phyloP scores from a whole-genome alignment of 2,329 filamentous ascomycete species.

The Calonectria leucothoes region DNA sequence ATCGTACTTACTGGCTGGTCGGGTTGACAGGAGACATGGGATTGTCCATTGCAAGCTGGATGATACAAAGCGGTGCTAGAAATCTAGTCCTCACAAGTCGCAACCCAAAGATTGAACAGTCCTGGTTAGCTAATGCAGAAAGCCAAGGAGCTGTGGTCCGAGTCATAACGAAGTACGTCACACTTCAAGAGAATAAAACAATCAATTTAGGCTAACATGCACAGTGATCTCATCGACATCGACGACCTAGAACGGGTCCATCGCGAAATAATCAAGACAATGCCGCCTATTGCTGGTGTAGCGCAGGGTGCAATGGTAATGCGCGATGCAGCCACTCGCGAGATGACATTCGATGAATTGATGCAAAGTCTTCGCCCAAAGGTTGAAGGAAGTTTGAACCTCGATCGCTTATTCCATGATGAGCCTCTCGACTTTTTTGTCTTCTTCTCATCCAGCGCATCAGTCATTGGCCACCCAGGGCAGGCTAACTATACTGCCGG shows the following conservation, averaged over 20 bases:
- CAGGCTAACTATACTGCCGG: conserved; percentile 52
- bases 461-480: conserved; percentile 48
- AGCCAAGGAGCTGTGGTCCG: background rate
- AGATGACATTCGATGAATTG: conserved; percentile 45
- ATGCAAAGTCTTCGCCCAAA: conserved; percentile 47
- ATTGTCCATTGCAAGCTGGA: background rate
- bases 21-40: conserved; percentile 7
- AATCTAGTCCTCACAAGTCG: background rate
- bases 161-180: background rate
- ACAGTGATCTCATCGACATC: background rate
- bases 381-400: conserved; percentile 47
- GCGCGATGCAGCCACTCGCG: conserved; percentile 44
- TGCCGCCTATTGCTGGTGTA: conserved; percentile 54
- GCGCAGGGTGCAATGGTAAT: conserved; percentile 58
- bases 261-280: conserved; percentile 17
- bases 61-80: conserved; percentile 1
- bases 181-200: background rate
- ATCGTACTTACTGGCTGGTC: conserved; percentile 10
- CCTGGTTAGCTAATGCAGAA: background rate
- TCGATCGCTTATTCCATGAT: conserved; percentile 45
- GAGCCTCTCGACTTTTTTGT: conserved; percentile 53
- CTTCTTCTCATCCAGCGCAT: conserved; percentile 50
- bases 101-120: background rate
- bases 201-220: background rate
- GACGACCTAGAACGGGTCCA: background rate